Conservation (phyloP, 768 basidiomycete genomes). For the Termitomyces sp. region DNA sequence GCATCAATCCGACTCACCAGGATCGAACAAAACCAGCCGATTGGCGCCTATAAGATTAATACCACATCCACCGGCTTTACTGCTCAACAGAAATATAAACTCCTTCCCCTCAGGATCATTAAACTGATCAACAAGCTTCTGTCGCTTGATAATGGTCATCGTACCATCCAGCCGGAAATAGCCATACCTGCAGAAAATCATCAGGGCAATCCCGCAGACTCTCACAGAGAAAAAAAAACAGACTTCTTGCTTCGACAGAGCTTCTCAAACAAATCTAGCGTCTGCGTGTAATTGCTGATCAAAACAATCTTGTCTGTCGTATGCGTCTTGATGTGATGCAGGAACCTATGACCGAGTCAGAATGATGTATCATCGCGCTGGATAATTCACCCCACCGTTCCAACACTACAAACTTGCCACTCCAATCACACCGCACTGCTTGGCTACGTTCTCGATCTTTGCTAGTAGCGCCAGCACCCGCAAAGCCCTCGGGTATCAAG, state of each 20-base stretch:
- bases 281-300: slow-evolving; percentile 97
- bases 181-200: slow-evolving; percentile 58
- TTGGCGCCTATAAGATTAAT: slow-evolving; percentile 98
- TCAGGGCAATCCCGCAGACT: neutral
- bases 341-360: slow-evolving; percentile 51
- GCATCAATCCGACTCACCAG: slow-evolving; percentile 49
- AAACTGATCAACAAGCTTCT: slow-evolving; percentile 95
- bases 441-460: slow-evolving; percentile 43
- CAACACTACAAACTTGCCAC: slow-evolving; percentile 91
- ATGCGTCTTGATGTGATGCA: slow-evolving; percentile 75
- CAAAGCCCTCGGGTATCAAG: slow-evolving; percentile 79
- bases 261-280: slow-evolving; percentile 90
- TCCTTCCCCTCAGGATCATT: slow-evolving; percentile 92
- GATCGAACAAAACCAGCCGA: slow-evolving; percentile 92
- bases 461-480: slow-evolving; percentile 46
- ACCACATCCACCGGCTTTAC: slow-evolving; percentile 94
- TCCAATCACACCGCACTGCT: slow-evolving; percentile 73
- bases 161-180: slow-evolving; percentile 93
- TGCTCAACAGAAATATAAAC: slow-evolving; percentile 91
- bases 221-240: slow-evolving; percentile 15
- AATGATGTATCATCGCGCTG: neutral
- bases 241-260: slow-evolving; percentile 84
- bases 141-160: slow-evolving; percentile 88
- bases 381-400: slow-evolving; percentile 56
- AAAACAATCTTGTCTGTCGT: slow-evolving; percentile 95